Evolutionary conservation across 345 rosid species (phyloP).

Genomic region (thale cress (Arabidopsis thaliana)): DNA sequence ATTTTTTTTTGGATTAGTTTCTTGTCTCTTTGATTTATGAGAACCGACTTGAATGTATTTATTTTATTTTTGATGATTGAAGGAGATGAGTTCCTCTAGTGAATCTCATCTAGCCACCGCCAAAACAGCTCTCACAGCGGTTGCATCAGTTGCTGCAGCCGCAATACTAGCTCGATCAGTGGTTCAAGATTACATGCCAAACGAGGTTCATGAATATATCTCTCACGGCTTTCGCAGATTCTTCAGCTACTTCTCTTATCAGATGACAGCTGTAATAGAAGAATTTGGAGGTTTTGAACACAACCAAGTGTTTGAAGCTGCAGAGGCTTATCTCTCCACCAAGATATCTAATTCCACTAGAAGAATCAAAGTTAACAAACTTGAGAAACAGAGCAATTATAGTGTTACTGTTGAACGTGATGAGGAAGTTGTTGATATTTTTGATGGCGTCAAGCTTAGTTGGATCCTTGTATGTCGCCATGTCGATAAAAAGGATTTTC

Average conservation of each 20-base stretch:
- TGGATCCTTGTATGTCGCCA: conserved; percentile 58
- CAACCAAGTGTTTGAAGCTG: conserved; percentile 58
- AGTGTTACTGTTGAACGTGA: conserved; percentile 52
- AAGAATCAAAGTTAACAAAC: conserved; percentile 59
- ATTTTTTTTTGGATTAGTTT: too few species aligned
- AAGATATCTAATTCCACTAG: conserved; percentile 45
- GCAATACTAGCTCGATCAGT: conserved; percentile 57
- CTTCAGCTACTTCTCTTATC: conserved; percentile 21
- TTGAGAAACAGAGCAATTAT: conserved; percentile 57
- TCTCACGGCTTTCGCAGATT: conserved; percentile 3
- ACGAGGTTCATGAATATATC: conserved; percentile 26
- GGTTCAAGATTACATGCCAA: conserved; percentile 47
- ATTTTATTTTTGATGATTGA: too few species aligned
- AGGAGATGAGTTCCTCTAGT: conserved; percentile 21
- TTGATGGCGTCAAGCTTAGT: conserved; percentile 53
- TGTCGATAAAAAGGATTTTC: conserved; percentile 38
- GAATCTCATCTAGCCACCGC: conserved; percentile 50
- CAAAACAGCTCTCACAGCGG: conserved; percentile 52
- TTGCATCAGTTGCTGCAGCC: conserved; percentile 65
- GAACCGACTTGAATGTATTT: too few species aligned
- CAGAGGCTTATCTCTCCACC: conserved; percentile 51
- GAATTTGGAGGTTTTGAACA: conserved; percentile 33
- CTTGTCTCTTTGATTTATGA: too few species aligned
- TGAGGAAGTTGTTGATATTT: conserved; percentile 58
- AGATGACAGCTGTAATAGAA: conserved; percentile 42